Evolutionary conservation across 2,329 filamentous ascomycete species (phyloP), one percentile per base, ranked within the genome.

Genomic region (Colletotrichum sp.): DNA sequence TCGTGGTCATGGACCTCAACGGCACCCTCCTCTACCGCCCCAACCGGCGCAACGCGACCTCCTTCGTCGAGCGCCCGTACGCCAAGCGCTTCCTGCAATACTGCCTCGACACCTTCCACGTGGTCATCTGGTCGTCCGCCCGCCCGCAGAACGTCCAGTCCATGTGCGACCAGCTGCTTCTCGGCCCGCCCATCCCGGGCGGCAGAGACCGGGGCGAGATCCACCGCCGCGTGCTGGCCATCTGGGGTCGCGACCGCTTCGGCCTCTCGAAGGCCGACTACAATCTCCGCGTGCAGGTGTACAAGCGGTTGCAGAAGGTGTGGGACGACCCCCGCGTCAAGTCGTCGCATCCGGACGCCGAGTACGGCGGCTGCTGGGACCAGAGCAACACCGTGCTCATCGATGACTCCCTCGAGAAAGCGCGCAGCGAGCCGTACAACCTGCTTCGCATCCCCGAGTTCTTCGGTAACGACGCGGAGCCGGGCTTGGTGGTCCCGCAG

Each of bases 111-210:
- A 92, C 93, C 74, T 96, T 97, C 86, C 88, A 88, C 68, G 93
- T 98, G 34, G 95, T 96, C 86, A 91, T 98, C 74, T 99, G 96
- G 96, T 98, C 96, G 2, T 98, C 95, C 8, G 96, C 96, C 0
- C 91, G 89, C 25, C 93, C 93, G 0, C 84, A 89, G 2, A 98
- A 97, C 78, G 95, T 98, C 16, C 78, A 84, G 10, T 86, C 85
- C 43, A 94, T 98, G 88, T 91, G 95, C 76, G 84, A 86, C 4
- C 86, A 91, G 65, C 89, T 98, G 1, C 89, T 98, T 74, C 86
- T 70, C 28, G 74, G 76, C 55, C 34, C 43, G 12, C 64, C 22
- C 22, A 60, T 36, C 36, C 48, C 28, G 27, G 55, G 25, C 32
- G 12, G 32, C 39, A 36, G 34, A 15, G 75, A 76, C 6, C 61